phyloP scores from a whole-genome alignment of 176 grass and related monocot species.

The Rhynchospora breviuscula region DNA sequence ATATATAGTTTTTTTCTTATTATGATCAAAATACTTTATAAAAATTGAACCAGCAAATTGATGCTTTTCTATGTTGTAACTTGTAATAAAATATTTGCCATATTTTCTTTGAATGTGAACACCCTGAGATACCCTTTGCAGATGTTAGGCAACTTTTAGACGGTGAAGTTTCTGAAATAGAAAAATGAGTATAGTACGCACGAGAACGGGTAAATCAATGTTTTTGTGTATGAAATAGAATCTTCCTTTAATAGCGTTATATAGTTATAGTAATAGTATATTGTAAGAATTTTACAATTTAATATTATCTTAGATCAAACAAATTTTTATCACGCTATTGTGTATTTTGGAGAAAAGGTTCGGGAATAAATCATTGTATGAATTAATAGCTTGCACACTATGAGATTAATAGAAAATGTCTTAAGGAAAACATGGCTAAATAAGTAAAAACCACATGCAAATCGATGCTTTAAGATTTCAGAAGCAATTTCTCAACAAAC shows the following conservation, averaged over 20 bases:
- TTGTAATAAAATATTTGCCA: not conserved
- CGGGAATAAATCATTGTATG: not conserved
- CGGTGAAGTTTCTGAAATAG: not conserved
- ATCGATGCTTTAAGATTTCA: not conserved
- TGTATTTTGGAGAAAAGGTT: not conserved
- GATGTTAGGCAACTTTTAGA: not conserved
- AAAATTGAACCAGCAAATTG: not conserved
- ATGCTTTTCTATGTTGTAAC: not conserved
- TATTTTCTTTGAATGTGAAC: not conserved
- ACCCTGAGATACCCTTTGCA: not conserved
- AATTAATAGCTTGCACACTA: not conserved
- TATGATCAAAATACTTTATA: not conserved
- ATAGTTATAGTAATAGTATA: too few relatives aligned
- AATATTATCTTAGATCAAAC: not conserved
- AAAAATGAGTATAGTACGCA: not conserved
- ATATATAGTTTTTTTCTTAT: not conserved
- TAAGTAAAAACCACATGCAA: not conserved
- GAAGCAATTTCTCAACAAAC: not conserved
- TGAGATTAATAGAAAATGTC: not conserved
- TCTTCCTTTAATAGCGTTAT: too few relatives aligned
- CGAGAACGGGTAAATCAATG: too few relatives aligned
- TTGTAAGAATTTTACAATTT: not conserved
- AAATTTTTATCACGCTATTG: not conserved
- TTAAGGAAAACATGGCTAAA: not conserved
- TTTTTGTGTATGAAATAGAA: too few relatives aligned